These are phyloP conservation scores for Pyrus pyrifolia DNA, from an alignment of 306 rosid genomes.

Conservation along the genomic window DNA sequence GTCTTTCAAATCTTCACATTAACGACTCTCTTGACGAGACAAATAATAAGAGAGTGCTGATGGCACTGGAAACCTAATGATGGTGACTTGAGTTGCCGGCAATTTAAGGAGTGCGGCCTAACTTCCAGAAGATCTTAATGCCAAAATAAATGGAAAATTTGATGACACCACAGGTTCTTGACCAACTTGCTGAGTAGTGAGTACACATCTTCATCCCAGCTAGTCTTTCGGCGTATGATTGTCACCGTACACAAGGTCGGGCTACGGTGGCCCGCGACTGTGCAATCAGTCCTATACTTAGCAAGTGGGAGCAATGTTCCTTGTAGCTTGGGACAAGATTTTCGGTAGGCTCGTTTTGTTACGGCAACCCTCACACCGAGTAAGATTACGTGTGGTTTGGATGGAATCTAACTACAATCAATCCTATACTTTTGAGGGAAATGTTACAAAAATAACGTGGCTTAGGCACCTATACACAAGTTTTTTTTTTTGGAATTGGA, in stretches of 20 bases:
- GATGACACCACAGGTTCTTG: background rate
- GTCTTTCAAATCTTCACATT: background rate
- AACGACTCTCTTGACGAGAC: background rate
- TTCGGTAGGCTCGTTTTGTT: background rate
- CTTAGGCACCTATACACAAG: background rate
- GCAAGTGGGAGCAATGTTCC: background rate
- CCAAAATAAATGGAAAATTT: background rate
- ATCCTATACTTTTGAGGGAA: background rate
- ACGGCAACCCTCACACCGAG: background rate
- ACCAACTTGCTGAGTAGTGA: background rate
- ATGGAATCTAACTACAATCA: background rate
- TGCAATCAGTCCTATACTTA: background rate
- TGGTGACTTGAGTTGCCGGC: background rate
- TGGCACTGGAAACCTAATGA: background rate
- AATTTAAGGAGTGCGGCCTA: background rate
- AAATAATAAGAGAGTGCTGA: too few relatives aligned
- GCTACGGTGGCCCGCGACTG: background rate
- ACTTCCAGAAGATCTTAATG: background rate
- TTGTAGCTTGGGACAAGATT: background rate
- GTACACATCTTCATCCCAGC: background rate
- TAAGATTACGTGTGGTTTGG: background rate
- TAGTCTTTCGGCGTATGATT: background rate
- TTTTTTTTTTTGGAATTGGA: too few relatives aligned
- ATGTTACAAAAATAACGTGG: background rate
- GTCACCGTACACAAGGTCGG: background rate